Evolutionary conservation across 306 rosid species (phyloP), one percentile per base, ranked within the genome.

Genomic region (Carpinus fangiana): DNA sequence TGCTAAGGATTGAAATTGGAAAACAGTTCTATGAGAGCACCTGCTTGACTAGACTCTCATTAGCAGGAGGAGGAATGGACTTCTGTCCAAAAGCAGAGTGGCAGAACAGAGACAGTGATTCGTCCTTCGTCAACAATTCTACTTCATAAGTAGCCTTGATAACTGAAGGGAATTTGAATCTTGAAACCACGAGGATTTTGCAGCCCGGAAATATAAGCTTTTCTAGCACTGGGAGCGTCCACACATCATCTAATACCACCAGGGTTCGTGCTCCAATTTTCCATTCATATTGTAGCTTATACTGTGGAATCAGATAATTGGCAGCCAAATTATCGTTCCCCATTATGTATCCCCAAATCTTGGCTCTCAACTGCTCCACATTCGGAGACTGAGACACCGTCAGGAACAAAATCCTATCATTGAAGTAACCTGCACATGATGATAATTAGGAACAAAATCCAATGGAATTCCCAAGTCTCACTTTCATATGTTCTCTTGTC

Each of bases 351-450:
- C 86, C 89, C 90, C 94, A 90, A 76, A 94, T 87, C 57, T 77
- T 85, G 4, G 87, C 77, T 69, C 89, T 92, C 47, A 94, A 51
- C 14, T 84, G 91, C 38, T 92, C 93, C 76, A 88, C 77, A 73
- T 94, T 86, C 16, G 97, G 98, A 38, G 98, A 94, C 72, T 92
- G 98, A 21, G 97, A 92, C 4, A 94, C 95, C 4, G 97, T 92
- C 55, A 94, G 75, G 86, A 89, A 90, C 90, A 94, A 79, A 45
- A 94, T 89, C 71, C 84, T 92, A 72, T 87, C 91, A 4, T 73
- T 82, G 73, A 89, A 92, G 81, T 90, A 78, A 62, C 88, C 98
- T 92, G 90, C 72, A 78, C 55, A 65, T 16, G 75, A 26, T 61
- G 34, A 20, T 7, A 36, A 4, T 2, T 23, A 41, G 45, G 45